Evolutionary conservation across 306 rosid species (phyloP), one percentile per base, ranked within the genome.

Genomic region (Adenanthera pavonina): DNA sequence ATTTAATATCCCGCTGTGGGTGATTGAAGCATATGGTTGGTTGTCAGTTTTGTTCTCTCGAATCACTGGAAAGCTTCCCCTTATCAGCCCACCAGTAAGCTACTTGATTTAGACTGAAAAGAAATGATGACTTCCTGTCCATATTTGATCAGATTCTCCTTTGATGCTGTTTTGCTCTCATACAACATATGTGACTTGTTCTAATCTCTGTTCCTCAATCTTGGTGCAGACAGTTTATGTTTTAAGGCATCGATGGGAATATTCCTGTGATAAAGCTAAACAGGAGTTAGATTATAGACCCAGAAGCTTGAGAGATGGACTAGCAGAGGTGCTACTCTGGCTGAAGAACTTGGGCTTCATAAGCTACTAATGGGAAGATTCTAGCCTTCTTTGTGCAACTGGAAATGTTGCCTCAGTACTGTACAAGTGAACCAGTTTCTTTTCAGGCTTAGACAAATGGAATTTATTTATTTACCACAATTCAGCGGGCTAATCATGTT

Each of bases 11-110:
- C 98, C 98, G 15, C 40, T 92, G 85, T 92, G 96, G 96, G 48
- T 87, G 76, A 89, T 93, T 73, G 93, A 90, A 85, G 87, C 72
- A 4, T 95, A 90, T 72, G 97, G 96, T 3, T 90, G 97, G 96
- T 46, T 85, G 56, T 89, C 84, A 1, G 88, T 95, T 81, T 43
- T 88, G 1, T 15, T 89, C 81, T 87, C 93, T 44, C 87, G 92
- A 75, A 60, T 95, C 78, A 84, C 94, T 0, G 93, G 97, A 82
- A 89, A 80, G 81, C 88, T 90, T 68, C 99, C 99, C 69, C 76
- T 93, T 79, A 88, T 95, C 84, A 92, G 97, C 83, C 99, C 98
- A 14, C 98, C 94, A 82, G 99, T 95, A 78, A 73, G 92, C 73
- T 60, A 60, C 44, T 81, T 74, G 14, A 25, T 91, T 79, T 54